phyloP scores from a whole-genome alignment of 768 basidiomycete species.

The Tylopilus balloui region DNA sequence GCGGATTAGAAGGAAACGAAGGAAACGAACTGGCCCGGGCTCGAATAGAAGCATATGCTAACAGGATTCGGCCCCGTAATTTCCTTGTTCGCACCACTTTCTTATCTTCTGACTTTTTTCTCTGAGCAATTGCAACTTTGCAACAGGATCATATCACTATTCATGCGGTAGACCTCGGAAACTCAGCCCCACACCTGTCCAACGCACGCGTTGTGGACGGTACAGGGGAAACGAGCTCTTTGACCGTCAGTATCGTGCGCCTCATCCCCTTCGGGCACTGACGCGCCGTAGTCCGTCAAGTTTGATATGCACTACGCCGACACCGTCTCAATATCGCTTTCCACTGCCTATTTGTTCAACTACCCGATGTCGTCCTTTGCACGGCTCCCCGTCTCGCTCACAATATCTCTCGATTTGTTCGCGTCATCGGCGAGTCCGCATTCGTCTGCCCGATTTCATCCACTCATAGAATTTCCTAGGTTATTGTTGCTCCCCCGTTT shows the following conservation, averaged over 20 bases:
- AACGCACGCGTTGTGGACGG: conserved; percentile 51
- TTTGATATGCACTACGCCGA: conserved; percentile 85
- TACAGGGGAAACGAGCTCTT: conserved; percentile 10
- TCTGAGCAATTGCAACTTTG: conserved; percentile 4
- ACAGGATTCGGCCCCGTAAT: conserved; percentile 64
- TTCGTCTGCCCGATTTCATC: background rate
- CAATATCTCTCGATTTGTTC: conserved; percentile 72
- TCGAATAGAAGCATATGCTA: conserved; percentile 77
- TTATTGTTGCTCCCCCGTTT: conserved; percentile 59
- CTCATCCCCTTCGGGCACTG: conserved; percentile 7
- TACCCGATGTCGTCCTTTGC: conserved; percentile 82
- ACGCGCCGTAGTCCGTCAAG: conserved; percentile 60
- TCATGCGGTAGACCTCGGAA: conserved; percentile 79
- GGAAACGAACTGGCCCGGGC: conserved; percentile 82
- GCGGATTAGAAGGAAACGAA: conserved; percentile 61
- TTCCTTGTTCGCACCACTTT: conserved; percentile 51
- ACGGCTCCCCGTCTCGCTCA: conserved; percentile 75
- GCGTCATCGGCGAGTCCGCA: conserved; percentile 52
- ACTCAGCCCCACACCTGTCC: conserved; percentile 71
- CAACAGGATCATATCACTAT: conserved; percentile 81
- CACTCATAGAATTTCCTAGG: conserved; percentile 35
- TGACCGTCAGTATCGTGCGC: conserved; percentile 28
- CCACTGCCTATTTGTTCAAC: conserved; percentile 78
- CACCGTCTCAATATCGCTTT: conserved; percentile 76
- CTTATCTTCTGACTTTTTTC: background rate